Evolutionary conservation across 768 basidiomycete genomes (phyloP).

Genomic region (Calocera viscosa): DNA sequence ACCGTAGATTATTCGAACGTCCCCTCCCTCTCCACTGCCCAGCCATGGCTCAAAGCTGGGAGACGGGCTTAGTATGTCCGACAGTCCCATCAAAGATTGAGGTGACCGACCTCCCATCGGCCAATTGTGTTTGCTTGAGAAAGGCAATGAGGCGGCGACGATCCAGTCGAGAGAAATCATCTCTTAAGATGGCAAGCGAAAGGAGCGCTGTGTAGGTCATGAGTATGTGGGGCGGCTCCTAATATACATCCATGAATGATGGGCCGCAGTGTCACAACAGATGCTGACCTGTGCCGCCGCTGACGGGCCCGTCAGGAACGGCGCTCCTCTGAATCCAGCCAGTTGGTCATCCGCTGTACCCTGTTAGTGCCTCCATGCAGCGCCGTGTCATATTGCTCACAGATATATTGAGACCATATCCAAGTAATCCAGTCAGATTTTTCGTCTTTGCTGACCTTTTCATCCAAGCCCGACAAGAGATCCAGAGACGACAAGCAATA

Average conservation of each 20-base stretch:
- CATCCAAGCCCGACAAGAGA: conserved; percentile 44
- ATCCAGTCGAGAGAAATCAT: conserved; percentile 64
- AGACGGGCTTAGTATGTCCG: neutral
- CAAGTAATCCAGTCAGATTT: conserved; percentile 59
- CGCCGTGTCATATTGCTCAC: conserved; percentile 31
- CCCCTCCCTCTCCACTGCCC: conserved; percentile 39
- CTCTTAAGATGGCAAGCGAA: conserved; percentile 72
- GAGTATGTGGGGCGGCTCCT: conserved; percentile 70
- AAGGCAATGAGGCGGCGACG: conserved; percentile 53
- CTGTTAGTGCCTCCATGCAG: neutral
- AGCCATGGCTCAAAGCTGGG: conserved; percentile 23
- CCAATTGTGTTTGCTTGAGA: conserved; percentile 56
- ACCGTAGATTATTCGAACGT: conserved; percentile 74
- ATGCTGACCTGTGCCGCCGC: conserved; percentile 12
- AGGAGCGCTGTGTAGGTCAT: conserved; percentile 89
- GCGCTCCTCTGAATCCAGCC: conserved; percentile 61
- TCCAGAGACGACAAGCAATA: conserved; percentile 83
- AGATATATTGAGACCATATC: conserved; percentile 79
- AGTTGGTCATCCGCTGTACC: conserved; percentile 45
- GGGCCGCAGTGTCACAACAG: neutral
- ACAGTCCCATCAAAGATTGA: neutral
- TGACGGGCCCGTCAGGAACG: conserved; percentile 44
- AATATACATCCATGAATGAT: conserved; percentile 14
- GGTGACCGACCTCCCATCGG: conserved; percentile 63
- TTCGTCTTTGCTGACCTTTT: conserved; percentile 39